Evolutionary conservation across 257 asterid species (phyloP).

Genomic region (Solanum appendiculatum): DNA sequence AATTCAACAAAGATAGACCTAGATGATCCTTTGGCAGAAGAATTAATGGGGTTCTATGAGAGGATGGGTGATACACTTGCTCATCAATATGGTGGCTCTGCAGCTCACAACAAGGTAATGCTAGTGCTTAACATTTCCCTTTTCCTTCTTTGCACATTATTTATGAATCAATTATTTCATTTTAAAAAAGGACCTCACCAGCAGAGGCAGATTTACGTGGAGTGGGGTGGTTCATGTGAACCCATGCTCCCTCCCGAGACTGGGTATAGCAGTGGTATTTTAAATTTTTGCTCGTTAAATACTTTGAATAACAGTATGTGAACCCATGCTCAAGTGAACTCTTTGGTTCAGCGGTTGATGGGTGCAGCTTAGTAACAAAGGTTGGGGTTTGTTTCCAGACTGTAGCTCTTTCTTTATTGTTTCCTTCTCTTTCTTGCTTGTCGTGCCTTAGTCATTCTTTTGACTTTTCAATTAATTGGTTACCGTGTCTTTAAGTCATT

Average conservation of each 20-base stretch:
- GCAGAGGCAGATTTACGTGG: not conserved
- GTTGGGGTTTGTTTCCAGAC: not conserved
- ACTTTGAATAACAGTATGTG: not conserved
- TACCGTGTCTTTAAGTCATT: not conserved
- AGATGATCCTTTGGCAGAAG: conserved; percentile 95
- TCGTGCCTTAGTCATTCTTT: not conserved
- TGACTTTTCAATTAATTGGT: not conserved
- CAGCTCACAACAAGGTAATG: conserved; percentile 96
- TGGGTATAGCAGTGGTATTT: not conserved
- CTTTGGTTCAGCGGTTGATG: not conserved
- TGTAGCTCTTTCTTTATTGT: not conserved
- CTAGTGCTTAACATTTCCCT: not conserved
- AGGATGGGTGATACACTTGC: conserved; percentile 99
- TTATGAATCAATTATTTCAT: not conserved
- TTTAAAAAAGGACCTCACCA: not conserved
- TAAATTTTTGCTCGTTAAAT: not conserved
- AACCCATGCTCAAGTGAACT: not conserved
- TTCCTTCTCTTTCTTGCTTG: not conserved
- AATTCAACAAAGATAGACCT: conserved; percentile 64
- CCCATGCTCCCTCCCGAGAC: not conserved
- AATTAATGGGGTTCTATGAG: conserved; percentile 84
- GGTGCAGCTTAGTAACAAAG: not conserved
- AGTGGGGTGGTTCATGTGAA: not conserved
- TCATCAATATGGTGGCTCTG: conserved; percentile 97
- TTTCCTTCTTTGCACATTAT: not conserved